Percentiles rank a stretch among this genome's conserved stretches.
Evolutionary conservation across 495 filamentous ascomycete species (phyloP).

Genomic region (Neurospora sp.): DNA sequence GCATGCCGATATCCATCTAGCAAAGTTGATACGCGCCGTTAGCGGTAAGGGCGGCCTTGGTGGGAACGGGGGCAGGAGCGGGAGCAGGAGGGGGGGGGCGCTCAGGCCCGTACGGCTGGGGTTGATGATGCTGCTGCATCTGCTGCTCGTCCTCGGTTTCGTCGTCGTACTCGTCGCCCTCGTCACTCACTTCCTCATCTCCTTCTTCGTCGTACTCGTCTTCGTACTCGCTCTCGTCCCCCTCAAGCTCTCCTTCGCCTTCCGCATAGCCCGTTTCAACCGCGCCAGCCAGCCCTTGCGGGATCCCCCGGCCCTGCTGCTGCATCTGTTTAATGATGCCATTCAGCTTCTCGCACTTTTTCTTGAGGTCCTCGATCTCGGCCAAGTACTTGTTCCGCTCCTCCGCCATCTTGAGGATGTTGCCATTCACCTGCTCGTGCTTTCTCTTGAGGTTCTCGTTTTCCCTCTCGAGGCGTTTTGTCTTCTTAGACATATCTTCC

Average conservation of each 20-base stretch:
- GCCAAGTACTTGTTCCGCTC: slow-evolving; percentile 75
- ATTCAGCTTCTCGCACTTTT: slow-evolving; percentile 87
- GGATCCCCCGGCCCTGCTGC: slow-evolving; percentile 68
- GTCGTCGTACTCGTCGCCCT: slow-evolving; percentile 29
- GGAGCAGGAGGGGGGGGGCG: slow-evolving; percentile 46
- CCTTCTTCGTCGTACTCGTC: slow-evolving; percentile 56
- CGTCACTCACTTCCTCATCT: slow-evolving; percentile 40
- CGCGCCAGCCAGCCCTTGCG: slow-evolving; percentile 45
- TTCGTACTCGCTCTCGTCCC: slow-evolving; percentile 69
- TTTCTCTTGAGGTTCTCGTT: slow-evolving; percentile 86
- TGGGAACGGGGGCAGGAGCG: slow-evolving; percentile 24
- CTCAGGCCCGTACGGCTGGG: slow-evolving; percentile 41
- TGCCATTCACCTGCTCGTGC: slow-evolving; percentile 85
- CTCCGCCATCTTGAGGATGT: slow-evolving; percentile 97
- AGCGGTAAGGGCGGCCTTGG: slow-evolving; percentile 18
- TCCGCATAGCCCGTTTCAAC: slow-evolving; percentile 43
- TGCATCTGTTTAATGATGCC: slow-evolving; percentile 92
- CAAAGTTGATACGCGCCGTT: slow-evolving; percentile 1
- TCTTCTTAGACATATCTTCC: slow-evolving; percentile 99
- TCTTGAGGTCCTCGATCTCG: slow-evolving; percentile 69
- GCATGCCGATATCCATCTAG: background rate
- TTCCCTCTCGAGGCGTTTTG: slow-evolving; percentile 93
- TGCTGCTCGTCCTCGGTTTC: slow-evolving; percentile 62
- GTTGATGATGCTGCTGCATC: slow-evolving; percentile 41
- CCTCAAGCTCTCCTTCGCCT: slow-evolving; percentile 43